Evolutionary conservation across 306 rosid species (phyloP).

Genomic region (Lathyrus oleraceus): DNA sequence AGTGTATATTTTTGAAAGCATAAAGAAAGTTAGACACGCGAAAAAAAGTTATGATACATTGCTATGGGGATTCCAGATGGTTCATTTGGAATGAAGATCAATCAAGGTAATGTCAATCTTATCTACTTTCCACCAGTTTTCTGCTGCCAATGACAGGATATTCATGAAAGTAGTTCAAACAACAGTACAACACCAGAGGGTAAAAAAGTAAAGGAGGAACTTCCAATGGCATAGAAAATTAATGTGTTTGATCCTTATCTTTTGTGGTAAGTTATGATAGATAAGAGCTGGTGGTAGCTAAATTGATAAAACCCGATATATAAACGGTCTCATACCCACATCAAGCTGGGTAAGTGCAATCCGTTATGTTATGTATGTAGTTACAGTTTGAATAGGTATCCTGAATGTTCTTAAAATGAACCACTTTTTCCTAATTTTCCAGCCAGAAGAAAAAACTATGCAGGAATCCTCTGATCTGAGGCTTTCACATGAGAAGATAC

Average conservation of each 20-base stretch:
- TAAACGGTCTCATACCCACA: constrained; percentile 1
- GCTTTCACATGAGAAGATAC: background rate
- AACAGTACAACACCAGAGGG: background rate
- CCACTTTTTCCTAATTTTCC: background rate
- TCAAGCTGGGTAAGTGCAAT: background rate
- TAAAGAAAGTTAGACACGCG: too few species aligned
- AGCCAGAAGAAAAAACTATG: background rate
- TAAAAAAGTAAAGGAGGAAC: background rate
- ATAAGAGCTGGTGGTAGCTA: background rate
- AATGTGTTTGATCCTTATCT: background rate
- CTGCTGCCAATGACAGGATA: background rate
- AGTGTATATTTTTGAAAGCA: too few species aligned
- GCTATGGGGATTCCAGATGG: too few species aligned
- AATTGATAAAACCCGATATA: background rate
- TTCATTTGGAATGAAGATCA: background rate
- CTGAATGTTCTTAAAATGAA: constrained; percentile 7
- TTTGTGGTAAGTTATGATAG: background rate
- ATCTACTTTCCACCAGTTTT: constrained; percentile 4
- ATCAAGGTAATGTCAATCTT: background rate
- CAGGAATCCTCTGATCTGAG: background rate
- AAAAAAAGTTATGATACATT: too few species aligned
- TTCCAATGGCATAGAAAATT: background rate
- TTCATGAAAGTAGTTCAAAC: background rate
- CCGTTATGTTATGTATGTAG: background rate
- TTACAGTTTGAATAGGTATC: background rate